Evolutionary conservation across 2,329 filamentous ascomycete genomes (phyloP).

Genomic region (Sporothrix schenckii): DNA sequence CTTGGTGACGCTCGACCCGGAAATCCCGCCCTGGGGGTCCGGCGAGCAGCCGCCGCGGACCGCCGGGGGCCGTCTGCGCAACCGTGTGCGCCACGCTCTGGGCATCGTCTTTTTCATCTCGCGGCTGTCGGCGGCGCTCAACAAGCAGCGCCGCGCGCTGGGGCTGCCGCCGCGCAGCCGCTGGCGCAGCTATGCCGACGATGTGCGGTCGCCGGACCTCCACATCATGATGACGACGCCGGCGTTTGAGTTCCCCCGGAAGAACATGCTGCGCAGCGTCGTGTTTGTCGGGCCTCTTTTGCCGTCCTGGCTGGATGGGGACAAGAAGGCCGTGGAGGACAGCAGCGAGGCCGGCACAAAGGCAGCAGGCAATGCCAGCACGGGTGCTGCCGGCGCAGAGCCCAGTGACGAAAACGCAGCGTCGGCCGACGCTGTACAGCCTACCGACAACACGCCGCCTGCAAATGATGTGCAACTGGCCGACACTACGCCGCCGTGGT

Average conservation of each 20-base stretch:
- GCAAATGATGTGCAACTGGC: background rate
- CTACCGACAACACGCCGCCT: background rate
- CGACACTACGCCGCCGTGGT: constrained; percentile 34
- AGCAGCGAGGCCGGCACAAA: background rate
- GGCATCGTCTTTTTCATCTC: constrained; percentile 32
- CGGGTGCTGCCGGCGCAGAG: background rate
- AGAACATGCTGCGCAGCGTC: constrained; percentile 30
- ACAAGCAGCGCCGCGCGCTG: constrained; percentile 41
- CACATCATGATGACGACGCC: constrained; percentile 43
- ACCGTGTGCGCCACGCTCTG: constrained; percentile 38
- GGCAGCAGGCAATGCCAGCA: background rate
- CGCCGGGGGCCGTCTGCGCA: constrained; percentile 39
- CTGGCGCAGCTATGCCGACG: constrained; percentile 44
- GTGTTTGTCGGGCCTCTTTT: constrained; percentile 34
- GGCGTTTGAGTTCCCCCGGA: constrained; percentile 37
- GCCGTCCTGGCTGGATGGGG: constrained; percentile 14
- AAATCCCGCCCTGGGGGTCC: constrained; percentile 43
- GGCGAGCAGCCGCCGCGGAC: constrained; percentile 40
- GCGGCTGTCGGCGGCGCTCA: constrained; percentile 40
- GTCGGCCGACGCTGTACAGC: background rate
- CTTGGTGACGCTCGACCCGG: constrained; percentile 39
- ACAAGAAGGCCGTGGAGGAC: background rate
- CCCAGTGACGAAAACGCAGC: background rate
- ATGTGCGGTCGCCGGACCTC: constrained; percentile 41
- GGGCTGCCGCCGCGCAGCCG: constrained; percentile 41